Base-by-base conservation (phyloP, 129 eudicot genomes). In the Centrapalus pauciflorus region DNA sequence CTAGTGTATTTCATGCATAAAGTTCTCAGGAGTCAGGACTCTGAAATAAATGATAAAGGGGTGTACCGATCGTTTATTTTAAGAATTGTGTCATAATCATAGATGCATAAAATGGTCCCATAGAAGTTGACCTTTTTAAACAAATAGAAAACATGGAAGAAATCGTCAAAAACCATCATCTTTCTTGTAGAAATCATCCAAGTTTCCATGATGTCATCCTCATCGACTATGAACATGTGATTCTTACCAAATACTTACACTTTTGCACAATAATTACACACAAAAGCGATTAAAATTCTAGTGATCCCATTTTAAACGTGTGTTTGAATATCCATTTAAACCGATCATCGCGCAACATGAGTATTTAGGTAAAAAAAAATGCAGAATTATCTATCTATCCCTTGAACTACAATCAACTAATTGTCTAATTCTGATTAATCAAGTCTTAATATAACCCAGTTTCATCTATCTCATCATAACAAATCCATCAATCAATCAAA, bases 401-500 rank as follows among this genome's bases (percentile, higher is more conserved):
- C n/a, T n/a, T n/a, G n/a, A n/a, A n/a, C n/a, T n/a, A n/a, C n/a
- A n/a, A n/a, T n/a, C n/a, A n/a, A n/a, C n/a, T n/a, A n/a, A n/a
- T n/a, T n/a, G n/a, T n/a, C n/a, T n/a, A n/a, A n/a, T n/a, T n/a
- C n/a, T n/a, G n/a, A n/a, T n/a, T n/a, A n/a, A n/a, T n/a, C n/a
- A n/a, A n/a, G n/a, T n/a, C n/a, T n/a, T n/a, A n/a, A n/a, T n/a
- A n/a, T n/a, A n/a, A n/a, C n/a, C n/a, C n/a, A n/a, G n/a, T n/a
- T n/a, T n/a, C n/a, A n/a, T n/a, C n/a, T n/a, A 65, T 24, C 58
- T 4, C 37, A 40, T 16, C 26, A 54, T n/a, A 55, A 29, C 66
- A 72, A 62, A 26, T 25, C 55, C 37, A 72, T 3, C 23, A 55
- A 45, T 40, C 48, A 40, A 73, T 29, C 56, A 19, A 55, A 55